phyloP scores from a whole-genome alignment of 2,329 filamentous ascomycete genomes.

The Aspergillus udagawae region DNA sequence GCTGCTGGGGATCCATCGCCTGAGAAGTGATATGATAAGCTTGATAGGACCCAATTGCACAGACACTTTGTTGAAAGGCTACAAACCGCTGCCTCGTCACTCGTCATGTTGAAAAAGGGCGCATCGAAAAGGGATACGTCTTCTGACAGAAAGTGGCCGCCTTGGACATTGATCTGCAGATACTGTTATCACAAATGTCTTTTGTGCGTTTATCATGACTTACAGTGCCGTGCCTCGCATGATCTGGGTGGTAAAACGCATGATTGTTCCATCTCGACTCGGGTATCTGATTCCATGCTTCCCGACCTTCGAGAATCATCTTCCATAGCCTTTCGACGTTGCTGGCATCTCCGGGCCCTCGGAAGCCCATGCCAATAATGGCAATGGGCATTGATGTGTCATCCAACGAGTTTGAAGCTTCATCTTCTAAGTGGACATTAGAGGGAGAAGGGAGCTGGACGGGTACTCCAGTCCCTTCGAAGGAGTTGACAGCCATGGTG shows the following conservation, averaged over 20 bases:
- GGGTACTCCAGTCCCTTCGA: neutral
- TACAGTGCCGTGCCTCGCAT: slow-evolving; percentile 22
- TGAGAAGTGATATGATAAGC: neutral
- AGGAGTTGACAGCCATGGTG: neutral
- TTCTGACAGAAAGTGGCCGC: slow-evolving; percentile 23
- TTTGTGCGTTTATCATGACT: neutral
- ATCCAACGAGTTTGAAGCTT: neutral
- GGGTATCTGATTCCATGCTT: slow-evolving; percentile 20
- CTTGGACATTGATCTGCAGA: slow-evolving; percentile 22
- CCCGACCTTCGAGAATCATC: slow-evolving; percentile 17
- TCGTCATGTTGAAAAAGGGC: slow-evolving; percentile 32
- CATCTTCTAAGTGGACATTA: neutral
- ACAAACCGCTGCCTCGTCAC: slow-evolving; percentile 26
- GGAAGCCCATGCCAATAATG: slow-evolving; percentile 23
- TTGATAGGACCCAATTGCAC: neutral
- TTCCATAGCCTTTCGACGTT: slow-evolving; percentile 18
- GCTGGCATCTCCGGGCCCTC: slow-evolving; percentile 21
- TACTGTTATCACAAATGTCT: neutral
- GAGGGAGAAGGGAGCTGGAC: neutral
- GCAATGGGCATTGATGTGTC: slow-evolving; percentile 20
- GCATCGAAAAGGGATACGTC: slow-evolving; percentile 30
- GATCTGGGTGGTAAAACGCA: slow-evolving; percentile 25
- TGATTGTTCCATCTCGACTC: slow-evolving; percentile 16
- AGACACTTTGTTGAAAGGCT: neutral
- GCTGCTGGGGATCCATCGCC: slow-evolving; percentile 29